Conservation (phyloP, 108 stramenopile species). For the Pseudonitzschia delicatissima region DNA sequence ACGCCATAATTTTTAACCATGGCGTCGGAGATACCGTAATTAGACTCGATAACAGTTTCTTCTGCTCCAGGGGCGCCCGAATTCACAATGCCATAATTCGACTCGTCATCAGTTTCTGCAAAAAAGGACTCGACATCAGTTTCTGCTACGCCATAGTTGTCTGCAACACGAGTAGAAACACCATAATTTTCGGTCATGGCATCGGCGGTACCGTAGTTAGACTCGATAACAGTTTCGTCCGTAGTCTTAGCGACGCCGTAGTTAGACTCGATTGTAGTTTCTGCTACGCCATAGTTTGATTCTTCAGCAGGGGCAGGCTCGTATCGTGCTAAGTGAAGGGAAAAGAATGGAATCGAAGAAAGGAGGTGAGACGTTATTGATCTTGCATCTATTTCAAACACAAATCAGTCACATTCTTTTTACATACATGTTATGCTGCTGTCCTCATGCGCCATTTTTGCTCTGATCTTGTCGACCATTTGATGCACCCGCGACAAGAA, state of each 20-base stretch:
- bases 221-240: too few species aligned
- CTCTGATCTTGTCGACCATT: background rate
- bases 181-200: background rate
- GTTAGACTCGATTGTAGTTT: background rate
- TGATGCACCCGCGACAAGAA: background rate
- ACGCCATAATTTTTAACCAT: conserved; percentile 39
- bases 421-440: background rate
- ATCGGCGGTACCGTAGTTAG: background rate
- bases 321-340: background rate
- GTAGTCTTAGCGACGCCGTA: background rate
- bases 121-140: background rate
- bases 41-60: too few species aligned
- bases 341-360: background rate
- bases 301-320: background rate
- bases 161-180: background rate
- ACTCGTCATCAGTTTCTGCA: background rate
- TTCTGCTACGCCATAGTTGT: conserved; percentile 1
- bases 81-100: background rate
- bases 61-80: background rate
- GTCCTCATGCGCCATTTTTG: background rate
- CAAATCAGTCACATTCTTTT: background rate
- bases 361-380: background rate
- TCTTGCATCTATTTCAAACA: too few species aligned
- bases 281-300: background rate
- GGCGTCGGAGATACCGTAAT: conserved; percentile 24